These are phyloP conservation scores for Tremella yokohamensis DNA, from an alignment of 768 basidiomycete genomes.

Conservation along the genomic window DNA sequence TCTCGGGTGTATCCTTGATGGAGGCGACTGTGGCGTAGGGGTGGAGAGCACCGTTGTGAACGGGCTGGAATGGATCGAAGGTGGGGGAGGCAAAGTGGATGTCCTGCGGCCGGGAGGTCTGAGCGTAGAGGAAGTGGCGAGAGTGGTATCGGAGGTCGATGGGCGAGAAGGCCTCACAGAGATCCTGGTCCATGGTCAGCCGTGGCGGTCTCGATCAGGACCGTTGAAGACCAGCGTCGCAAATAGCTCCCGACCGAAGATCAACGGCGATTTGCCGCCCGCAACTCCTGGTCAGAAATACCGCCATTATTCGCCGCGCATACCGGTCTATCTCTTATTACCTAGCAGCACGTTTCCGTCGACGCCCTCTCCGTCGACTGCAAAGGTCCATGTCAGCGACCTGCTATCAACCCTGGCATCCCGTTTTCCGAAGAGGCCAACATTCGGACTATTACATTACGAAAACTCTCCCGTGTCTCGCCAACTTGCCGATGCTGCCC, in stretches of 20 bases:
- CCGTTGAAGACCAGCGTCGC: constrained; percentile 1
- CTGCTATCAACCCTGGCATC: neutral
- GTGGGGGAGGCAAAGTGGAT: constrained; percentile 60
- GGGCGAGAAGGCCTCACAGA: constrained; percentile 48
- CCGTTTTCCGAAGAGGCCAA: neutral
- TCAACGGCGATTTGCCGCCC: constrained; percentile 54
- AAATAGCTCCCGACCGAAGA: neutral
- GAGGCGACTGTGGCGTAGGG: constrained; percentile 84
- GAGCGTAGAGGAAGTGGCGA: constrained; percentile 79
- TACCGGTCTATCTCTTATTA: constrained; percentile 71
- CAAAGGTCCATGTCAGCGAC: no score
- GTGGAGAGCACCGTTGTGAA: constrained; percentile 95
- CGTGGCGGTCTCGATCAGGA: constrained; percentile 22
- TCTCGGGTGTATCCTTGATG: constrained; percentile 75
- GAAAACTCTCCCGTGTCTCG: constrained; percentile 29
- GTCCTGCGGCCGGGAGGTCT: constrained; percentile 88
- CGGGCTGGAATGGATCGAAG: constrained; percentile 57
- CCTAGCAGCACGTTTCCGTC: constrained; percentile 51
- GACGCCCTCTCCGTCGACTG: constrained; percentile 51
- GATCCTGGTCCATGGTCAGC: constrained; percentile 38
- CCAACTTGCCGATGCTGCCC: no score
- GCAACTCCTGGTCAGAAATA: constrained; percentile 99
- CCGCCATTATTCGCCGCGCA: constrained; percentile 86
- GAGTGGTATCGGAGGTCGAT: constrained; percentile 56
- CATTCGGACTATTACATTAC: constrained; percentile 39